Percentiles rank a stretch among this genome's conserved stretches.
Evolutionary conservation across 164 flowering plant genomes (phyloP).

Genomic region (Umbilicus rupestris): DNA sequence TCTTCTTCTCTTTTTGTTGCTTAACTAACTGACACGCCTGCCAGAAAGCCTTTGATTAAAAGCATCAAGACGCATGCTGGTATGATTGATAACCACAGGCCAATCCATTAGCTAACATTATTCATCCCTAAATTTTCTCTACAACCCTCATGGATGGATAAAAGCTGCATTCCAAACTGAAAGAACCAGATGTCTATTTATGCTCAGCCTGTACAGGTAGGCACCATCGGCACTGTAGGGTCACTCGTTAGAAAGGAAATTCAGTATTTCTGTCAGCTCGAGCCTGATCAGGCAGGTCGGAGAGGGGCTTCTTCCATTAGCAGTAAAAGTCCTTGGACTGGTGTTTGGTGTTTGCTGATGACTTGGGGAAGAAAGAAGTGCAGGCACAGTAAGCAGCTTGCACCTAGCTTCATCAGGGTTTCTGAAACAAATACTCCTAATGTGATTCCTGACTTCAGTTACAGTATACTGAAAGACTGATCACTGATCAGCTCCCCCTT

Average conservation of each 20-base stretch:
- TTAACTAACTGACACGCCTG: too few species aligned
- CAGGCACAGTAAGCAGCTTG: slow-evolving; percentile 12
- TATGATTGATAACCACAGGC: slow-evolving; percentile 15
- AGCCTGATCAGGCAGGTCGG: slow-evolving; percentile 11
- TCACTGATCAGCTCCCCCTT: neutral
- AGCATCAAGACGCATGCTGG: slow-evolving; percentile 12
- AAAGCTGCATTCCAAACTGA: slow-evolving; percentile 11
- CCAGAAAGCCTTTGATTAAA: neutral
- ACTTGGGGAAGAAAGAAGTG: slow-evolving; percentile 27
- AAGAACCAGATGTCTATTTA: slow-evolving; percentile 20
- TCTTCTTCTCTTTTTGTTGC: too few species aligned
- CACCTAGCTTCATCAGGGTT: slow-evolving; percentile 25
- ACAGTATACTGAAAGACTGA: slow-evolving; percentile 20
- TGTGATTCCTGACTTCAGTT: slow-evolving; percentile 20
- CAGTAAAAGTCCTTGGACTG: slow-evolving; percentile 9
- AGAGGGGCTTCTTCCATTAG: slow-evolving; percentile 11
- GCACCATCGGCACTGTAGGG: slow-evolving; percentile 34
- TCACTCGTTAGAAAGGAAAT: slow-evolving; percentile 29
- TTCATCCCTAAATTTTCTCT: neutral
- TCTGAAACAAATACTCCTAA: slow-evolving; percentile 17
- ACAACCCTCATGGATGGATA: slow-evolving; percentile 17
- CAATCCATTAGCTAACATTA: slow-evolving; percentile 4
- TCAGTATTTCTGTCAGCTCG: slow-evolving; percentile 25
- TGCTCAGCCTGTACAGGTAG: slow-evolving; percentile 27
- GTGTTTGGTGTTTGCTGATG: slow-evolving; percentile 18